Evolutionary conservation across 768 basidiomycete species (phyloP).

Genomic region (Tulasnella sp.): DNA sequence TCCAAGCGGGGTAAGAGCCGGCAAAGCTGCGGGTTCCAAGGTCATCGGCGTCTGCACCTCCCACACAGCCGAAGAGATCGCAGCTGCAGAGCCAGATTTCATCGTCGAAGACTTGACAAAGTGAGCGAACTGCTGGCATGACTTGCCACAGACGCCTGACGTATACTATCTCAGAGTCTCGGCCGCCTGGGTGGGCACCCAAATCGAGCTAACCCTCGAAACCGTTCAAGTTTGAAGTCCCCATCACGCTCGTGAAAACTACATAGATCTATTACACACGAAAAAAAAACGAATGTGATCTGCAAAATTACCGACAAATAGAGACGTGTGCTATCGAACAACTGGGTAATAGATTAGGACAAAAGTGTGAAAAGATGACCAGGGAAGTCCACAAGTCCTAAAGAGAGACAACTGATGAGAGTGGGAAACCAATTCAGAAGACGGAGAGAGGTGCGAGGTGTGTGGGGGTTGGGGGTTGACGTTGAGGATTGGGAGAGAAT

Average conservation of each 20-base stretch:
- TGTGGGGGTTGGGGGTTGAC: background rate
- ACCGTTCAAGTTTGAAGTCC: constrained; percentile 1
- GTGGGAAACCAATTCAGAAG: background rate
- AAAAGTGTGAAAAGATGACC: background rate
- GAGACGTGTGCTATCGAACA: background rate
- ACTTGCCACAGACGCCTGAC: background rate
- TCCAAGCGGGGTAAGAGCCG: constrained; percentile 71
- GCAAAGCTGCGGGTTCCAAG: constrained; percentile 68
- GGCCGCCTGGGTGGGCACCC: constrained; percentile 7
- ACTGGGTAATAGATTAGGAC: background rate
- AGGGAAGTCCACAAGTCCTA: background rate
- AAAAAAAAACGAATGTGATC: background rate
- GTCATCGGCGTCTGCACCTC: constrained; percentile 84
- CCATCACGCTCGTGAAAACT: background rate
- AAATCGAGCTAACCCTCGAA: constrained; percentile 25
- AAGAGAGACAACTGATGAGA: background rate
- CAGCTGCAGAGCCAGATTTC: constrained; percentile 56
- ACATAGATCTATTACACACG: constrained; percentile 9
- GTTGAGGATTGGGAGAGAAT: background rate
- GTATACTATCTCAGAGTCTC: background rate
- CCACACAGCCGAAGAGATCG: constrained; percentile 50
- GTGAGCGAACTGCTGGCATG: constrained; percentile 29
- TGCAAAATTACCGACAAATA: background rate
- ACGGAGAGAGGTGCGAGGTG: background rate
- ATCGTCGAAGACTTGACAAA: constrained; percentile 63